Evolutionary conservation across 345 rosid species (phyloP).

Genomic region (Eucalyptus cloeziana): DNA sequence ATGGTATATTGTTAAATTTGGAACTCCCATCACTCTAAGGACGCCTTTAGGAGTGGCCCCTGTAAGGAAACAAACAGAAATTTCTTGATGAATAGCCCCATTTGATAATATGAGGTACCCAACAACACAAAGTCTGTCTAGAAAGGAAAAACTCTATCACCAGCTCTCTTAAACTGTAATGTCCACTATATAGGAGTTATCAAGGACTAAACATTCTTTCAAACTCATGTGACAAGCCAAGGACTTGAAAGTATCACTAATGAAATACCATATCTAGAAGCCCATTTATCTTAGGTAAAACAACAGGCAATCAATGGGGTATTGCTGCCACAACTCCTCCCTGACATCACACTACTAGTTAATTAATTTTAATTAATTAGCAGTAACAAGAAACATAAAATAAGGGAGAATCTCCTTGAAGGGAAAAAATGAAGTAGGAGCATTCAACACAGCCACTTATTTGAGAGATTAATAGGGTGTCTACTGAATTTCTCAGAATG

Average conservation of each 20-base stretch:
- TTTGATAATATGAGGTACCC: neutral
- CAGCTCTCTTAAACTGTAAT: neutral
- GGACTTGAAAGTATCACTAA: neutral
- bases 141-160: neutral
- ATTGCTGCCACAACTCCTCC: neutral
- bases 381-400: neutral
- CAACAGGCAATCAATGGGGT: neutral
- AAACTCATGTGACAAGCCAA: neutral
- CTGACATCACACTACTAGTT: neutral
- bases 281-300: neutral
- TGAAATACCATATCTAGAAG: neutral
- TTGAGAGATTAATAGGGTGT: neutral
- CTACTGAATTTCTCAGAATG: neutral
- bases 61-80: slow-evolving; percentile 2
- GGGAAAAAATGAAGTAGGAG: neutral
- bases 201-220: neutral
- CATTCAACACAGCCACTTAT: neutral
- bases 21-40: slow-evolving; percentile 93
- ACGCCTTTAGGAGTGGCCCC: slow-evolving; percentile 99
- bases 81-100: neutral
- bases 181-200: neutral
- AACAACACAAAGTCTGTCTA: neutral
- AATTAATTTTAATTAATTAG: neutral
- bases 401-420: neutral
- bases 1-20: slow-evolving; percentile 91